A percentile compares a stretch with the other conserved stretches of the same genome.
Evolutionary conservation across 1,284 basidiomycete species (phyloP).

Genomic region (Tremellales sp.): DNA sequence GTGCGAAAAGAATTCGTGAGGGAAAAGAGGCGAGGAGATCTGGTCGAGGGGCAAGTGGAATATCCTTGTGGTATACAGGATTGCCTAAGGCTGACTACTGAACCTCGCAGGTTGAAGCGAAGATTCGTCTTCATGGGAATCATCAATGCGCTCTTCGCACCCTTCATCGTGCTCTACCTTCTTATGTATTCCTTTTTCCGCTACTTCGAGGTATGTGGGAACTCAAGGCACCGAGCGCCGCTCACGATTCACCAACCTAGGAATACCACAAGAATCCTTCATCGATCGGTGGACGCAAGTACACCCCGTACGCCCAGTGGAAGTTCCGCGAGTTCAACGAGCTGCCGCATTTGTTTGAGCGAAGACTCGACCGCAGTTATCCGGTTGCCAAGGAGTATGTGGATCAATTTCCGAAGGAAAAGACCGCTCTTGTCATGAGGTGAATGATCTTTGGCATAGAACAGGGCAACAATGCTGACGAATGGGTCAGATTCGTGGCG

Average conservation of each 20-base stretch:
- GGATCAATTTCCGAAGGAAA: conserved; percentile 95
- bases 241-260: conserved; percentile 49
- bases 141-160: conserved; percentile 88
- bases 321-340: conserved; percentile 99
- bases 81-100: background rate
- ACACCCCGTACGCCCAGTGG: conserved; percentile 94
- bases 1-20: conserved; percentile 88
- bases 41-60: conserved; percentile 73
- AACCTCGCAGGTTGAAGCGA: conserved; percentile 60
- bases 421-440: conserved; percentile 83
- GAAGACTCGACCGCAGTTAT: conserved; percentile 81
- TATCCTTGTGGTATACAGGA: background rate
- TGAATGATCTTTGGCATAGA: no score
- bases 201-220: conserved; percentile 79
- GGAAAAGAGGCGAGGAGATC: conserved; percentile 66
- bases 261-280: conserved; percentile 99
- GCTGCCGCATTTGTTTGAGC: conserved; percentile 84
- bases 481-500: conserved; percentile 69
- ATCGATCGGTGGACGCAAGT: conserved; percentile 82
- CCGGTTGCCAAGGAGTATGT: conserved; percentile 90
- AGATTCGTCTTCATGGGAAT: conserved; percentile 95
- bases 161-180: conserved; percentile 95
- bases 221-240: background rate
- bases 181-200: conserved; percentile 99
- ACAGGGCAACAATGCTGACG: background rate